Percentiles rank a stretch among this genome's conserved stretches.
phyloP scores from a whole-genome alignment of 148 eudicot genomes.

The Vaccinium macrocarpon region DNA sequence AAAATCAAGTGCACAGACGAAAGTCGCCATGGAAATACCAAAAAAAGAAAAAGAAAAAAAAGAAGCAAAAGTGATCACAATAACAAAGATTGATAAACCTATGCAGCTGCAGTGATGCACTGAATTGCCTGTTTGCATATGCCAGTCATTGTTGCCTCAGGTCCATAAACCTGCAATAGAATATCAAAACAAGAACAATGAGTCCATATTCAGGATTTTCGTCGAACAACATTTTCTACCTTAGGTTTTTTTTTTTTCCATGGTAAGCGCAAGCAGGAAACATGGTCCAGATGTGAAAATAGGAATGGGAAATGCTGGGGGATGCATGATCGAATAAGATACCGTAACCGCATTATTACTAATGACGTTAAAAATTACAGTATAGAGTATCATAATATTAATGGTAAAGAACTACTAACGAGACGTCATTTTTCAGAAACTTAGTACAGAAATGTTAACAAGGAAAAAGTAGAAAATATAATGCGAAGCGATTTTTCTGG shows the following conservation, averaged over 20 bases:
- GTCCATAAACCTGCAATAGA: slow-evolving; percentile 66
- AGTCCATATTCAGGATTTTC: not conserved
- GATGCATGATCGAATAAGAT: not conserved
- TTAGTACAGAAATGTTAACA: too few species aligned
- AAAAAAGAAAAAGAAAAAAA: not conserved
- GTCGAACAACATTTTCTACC: not conserved
- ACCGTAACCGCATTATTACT: too few species aligned
- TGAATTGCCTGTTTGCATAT: slow-evolving; percentile 92
- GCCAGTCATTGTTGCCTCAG: slow-evolving; percentile 89
- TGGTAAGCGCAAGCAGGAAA: not conserved
- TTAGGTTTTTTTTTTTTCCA: not conserved
- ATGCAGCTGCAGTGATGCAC: slow-evolving; percentile 68
- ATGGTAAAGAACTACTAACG: too few species aligned
- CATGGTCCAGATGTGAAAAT: not conserved
- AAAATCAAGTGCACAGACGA: not conserved
- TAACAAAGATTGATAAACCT: slow-evolving; percentile 6
- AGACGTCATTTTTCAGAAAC: too few species aligned
- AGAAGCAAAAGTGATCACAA: not conserved
- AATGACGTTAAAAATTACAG: too few species aligned
- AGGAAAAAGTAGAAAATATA: not conserved
- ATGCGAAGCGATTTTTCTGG: not conserved
- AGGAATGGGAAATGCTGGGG: not conserved
- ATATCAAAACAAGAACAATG: not conserved
- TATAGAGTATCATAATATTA: too few species aligned
- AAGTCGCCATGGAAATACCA: not conserved